Evolutionary conservation across 139 green algal species (phyloP), one percentile per base, ranked within the genome.

Genomic region (Picochlorum sp.): DNA sequence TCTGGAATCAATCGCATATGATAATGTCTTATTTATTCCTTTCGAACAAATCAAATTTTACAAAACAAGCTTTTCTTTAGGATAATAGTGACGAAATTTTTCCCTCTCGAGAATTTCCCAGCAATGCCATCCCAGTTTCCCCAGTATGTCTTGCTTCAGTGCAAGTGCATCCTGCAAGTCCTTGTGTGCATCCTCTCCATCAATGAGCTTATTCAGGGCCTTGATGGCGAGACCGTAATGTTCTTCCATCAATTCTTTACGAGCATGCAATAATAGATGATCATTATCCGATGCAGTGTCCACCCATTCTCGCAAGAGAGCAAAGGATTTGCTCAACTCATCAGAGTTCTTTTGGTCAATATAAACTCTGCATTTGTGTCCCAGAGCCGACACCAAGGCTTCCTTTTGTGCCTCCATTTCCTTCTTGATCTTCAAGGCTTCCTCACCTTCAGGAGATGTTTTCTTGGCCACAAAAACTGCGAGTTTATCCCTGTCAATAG

Each of bases 301-400:
- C 24, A 78, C 80, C 84, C 83, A 92, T 49, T 77, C 76, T 10
- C 75, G 70, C 57, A 95, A 74, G 61, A 83, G 67, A 2, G 28
- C n/a, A 21, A 77, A 70, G 3, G 70, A 45, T 1, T 16, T 11
- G 8, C 1, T 11, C 34, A 41, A 41, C 34, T 41, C 5, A 41
- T 41, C 34, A 9, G 34, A 41, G 9, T 41, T 41, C 34, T 41
- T 41, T 41, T 41, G 34, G 34, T 85, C 74, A 65, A 91, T 62
- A 55, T 87, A 75, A 0, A 74, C 81, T 11, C 11, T 21, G 9
- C 68, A 71, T 63, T 87, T 86, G 1, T 59, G 44, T 0, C 60
- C 30, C 41, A 94, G 76, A 1, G 84, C 87, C 14, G 90, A 84
- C 7, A 87, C 38, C 44, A 95, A 61, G 3, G 82, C 88, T 0